Conservation (phyloP, 2,329 filamentous ascomycete species). For the Triangularia setosa region DNA sequence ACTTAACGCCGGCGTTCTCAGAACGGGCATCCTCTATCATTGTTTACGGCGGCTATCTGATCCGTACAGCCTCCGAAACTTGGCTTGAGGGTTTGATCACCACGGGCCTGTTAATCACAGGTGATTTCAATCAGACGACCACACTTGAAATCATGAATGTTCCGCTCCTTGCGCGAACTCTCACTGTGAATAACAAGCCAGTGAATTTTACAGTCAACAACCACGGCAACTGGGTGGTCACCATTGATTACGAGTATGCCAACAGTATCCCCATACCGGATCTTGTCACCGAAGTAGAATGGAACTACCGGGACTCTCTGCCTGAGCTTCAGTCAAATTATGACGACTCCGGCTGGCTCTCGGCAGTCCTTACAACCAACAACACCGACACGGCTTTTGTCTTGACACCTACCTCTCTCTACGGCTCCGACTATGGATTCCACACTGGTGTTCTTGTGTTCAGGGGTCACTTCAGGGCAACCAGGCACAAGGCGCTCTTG, state of each 20-base stretch:
- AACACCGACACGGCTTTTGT: conserved; percentile 62
- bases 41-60: conserved; percentile 59
- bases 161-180: conserved; percentile 42
- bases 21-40: conserved; percentile 44
- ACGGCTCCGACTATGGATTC: conserved; percentile 70
- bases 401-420: conserved; percentile 46
- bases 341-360: conserved; percentile 65
- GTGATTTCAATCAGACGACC: conserved; percentile 69
- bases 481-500: conserved; percentile 55
- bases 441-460: conserved; percentile 65
- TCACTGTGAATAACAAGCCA: conserved; percentile 41
- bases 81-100: neutral
- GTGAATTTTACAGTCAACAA: conserved; percentile 35
- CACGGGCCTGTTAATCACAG: conserved; percentile 33
- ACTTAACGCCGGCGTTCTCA: conserved; percentile 31
- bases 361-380: conserved; percentile 53
- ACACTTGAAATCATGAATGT: conserved; percentile 65
- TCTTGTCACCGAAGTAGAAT: conserved; percentile 33
- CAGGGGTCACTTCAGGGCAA: conserved; percentile 65
- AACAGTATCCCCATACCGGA: conserved; percentile 33
- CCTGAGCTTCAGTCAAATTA: conserved; percentile 64
- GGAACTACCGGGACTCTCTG: conserved; percentile 68
- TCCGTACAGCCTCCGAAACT: conserved; percentile 50
- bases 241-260: conserved; percentile 45
- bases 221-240: conserved; percentile 47